These are phyloP conservation scores for Candida jianshihensis DNA, from an alignment of 805 yeast species.

Conservation along the genomic window DNA sequence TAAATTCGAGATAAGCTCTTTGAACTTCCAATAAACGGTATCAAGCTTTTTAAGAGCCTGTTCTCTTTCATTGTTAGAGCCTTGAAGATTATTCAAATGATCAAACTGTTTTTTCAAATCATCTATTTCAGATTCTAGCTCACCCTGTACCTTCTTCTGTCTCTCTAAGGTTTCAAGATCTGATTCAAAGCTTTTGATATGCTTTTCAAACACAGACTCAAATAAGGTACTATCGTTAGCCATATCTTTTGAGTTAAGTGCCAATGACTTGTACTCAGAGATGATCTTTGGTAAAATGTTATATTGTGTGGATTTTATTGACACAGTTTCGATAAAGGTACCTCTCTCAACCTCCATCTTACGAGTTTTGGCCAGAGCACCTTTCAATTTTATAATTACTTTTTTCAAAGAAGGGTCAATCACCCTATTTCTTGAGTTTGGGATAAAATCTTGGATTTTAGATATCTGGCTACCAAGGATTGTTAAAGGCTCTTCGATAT, in stretches of 20 bases:
- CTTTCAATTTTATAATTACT: conserved; percentile 28
- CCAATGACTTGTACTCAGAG: conserved; percentile 33
- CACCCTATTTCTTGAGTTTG: conserved; percentile 24
- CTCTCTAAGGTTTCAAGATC: conserved; percentile 43
- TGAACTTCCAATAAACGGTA: conserved; percentile 15
- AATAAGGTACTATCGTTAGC: conserved; percentile 25
- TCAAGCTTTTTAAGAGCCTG: conserved; percentile 44
- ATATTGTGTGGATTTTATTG: conserved; percentile 37
- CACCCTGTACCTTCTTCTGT: conserved; percentile 31
- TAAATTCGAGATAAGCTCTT: conserved; percentile 52
- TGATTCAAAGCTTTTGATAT: conserved; percentile 38
- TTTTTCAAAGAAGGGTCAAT: conserved; percentile 30
- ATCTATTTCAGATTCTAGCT: conserved; percentile 33
- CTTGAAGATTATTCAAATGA: conserved; percentile 10
- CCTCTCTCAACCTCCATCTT: conserved; percentile 33
- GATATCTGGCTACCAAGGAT: conserved; percentile 33
- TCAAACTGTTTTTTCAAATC: conserved; percentile 24
- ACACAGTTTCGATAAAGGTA: conserved; percentile 34
- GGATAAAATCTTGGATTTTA: conserved; percentile 22
- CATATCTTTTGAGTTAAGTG: conserved; percentile 10
- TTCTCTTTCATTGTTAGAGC: conserved; percentile 28
- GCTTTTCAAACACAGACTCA: conserved; percentile 35
- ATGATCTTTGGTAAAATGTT: conserved; percentile 49
- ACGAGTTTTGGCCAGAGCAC: conserved; percentile 22
- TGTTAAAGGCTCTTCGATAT: conserved; percentile 40